Evolutionary conservation across 148 eudicot genomes (phyloP).

Genomic region (Oxyria digyna): DNA sequence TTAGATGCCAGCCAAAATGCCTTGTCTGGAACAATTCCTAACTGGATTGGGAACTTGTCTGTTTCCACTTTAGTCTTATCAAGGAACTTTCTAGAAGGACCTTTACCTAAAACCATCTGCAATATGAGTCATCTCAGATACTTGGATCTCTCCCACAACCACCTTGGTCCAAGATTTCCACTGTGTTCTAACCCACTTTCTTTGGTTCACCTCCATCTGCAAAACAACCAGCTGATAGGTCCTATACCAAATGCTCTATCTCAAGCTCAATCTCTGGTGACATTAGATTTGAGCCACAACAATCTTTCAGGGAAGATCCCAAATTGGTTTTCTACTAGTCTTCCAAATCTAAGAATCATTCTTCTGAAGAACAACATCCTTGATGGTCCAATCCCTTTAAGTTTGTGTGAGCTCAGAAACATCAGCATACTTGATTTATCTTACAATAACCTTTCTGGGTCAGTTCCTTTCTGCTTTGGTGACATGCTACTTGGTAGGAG

Average conservation of each 20-base stretch:
- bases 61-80: background rate
- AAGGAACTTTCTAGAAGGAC: background rate
- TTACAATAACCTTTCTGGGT: constrained; percentile 7
- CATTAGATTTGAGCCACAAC: background rate
- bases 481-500: background rate
- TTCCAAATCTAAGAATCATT: background rate
- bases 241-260: background rate
- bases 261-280: background rate
- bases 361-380: background rate
- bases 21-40: background rate
- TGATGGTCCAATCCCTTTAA: background rate
- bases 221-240: background rate
- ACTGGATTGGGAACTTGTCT: background rate
- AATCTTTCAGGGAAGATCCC: background rate
- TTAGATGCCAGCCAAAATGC: constrained; percentile 5
- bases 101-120: background rate
- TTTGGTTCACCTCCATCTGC: background rate
- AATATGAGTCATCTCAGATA: background rate
- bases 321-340: background rate
- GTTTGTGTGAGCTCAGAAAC: background rate
- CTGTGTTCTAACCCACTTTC: background rate
- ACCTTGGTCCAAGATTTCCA: background rate
- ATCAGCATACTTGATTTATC: constrained; percentile 13
- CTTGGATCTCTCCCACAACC: background rate
- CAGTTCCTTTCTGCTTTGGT: background rate